phyloP scores from a whole-genome alignment of 257 asterid species.

The Solanum chmielewskii region DNA sequence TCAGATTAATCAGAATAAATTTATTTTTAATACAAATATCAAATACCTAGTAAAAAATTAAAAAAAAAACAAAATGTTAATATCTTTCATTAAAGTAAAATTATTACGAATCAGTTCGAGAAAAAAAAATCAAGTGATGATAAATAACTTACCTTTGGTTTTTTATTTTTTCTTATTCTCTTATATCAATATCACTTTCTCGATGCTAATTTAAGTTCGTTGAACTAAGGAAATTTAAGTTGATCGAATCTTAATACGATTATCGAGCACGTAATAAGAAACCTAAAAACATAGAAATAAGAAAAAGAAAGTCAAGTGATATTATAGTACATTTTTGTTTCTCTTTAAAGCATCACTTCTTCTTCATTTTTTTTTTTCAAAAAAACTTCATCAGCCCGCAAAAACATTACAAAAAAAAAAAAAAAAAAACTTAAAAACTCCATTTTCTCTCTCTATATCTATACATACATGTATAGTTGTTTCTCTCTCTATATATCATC shows the following conservation, averaged over 20 bases:
- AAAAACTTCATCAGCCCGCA: neutral
- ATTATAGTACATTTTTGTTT: neutral
- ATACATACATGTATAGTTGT: neutral
- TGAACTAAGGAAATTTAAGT: accelerated
- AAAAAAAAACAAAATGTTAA: neutral
- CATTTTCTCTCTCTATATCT: neutral
- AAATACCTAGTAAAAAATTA: neutral
- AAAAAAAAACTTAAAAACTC: neutral
- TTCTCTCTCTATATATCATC: neutral
- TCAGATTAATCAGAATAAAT: accelerated
- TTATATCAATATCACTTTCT: neutral
- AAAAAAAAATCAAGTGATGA: neutral
- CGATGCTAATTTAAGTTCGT: accelerated
- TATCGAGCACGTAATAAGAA: neutral
- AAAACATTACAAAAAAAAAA: neutral
- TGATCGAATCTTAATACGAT: neutral
- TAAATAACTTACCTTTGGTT: neutral
- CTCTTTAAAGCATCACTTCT: neutral
- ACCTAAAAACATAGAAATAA: neutral
- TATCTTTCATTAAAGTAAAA: accelerated
- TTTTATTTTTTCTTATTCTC: neutral
- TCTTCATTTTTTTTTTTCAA: neutral
- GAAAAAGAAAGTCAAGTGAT: neutral
- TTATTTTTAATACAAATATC: neutral
- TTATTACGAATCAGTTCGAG: neutral